A percentile compares a stretch with the other conserved stretches of the same genome.
Conservation (phyloP, 371 early-diverging fungal genomes). For the Neoconidiobolus thromboides region DNA sequence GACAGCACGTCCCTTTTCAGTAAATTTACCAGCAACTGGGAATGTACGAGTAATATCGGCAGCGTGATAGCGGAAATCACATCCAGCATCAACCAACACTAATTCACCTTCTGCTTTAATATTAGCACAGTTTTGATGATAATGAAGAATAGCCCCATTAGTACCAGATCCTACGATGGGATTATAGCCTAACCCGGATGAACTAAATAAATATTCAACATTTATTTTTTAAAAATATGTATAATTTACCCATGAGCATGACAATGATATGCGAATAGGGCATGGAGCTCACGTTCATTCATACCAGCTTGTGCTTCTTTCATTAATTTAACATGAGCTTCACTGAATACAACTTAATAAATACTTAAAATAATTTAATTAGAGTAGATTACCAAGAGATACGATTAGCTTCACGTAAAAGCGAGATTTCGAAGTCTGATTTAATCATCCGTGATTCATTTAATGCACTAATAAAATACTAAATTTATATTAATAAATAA, state of each 20-base stretch:
- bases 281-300: constrained; percentile 30
- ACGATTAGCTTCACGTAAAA: constrained; percentile 17
- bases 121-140: constrained; percentile 22
- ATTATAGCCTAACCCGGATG: constrained; percentile 17
- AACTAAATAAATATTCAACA: background rate
- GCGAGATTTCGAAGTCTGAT: constrained; percentile 24
- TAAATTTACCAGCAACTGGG: constrained; percentile 66
- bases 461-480: constrained; percentile 13
- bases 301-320: constrained; percentile 21
- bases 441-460: constrained; percentile 28
- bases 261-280: constrained; percentile 29
- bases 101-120: constrained; percentile 30
- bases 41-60: constrained; percentile 80
- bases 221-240: background rate
- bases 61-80: constrained; percentile 61
- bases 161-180: constrained; percentile 38
- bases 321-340: constrained; percentile 27
- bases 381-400: constrained; percentile 8
- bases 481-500: background rate
- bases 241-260: constrained; percentile 20
- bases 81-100: constrained; percentile 76
- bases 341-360: constrained; percentile 12
- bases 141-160: constrained; percentile 33
- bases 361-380: constrained; percentile 11
- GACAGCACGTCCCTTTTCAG: constrained; percentile 46